Conservation (phyloP, 2,329 filamentous ascomycete species). For the Colletotrichum endophyticum region DNA sequence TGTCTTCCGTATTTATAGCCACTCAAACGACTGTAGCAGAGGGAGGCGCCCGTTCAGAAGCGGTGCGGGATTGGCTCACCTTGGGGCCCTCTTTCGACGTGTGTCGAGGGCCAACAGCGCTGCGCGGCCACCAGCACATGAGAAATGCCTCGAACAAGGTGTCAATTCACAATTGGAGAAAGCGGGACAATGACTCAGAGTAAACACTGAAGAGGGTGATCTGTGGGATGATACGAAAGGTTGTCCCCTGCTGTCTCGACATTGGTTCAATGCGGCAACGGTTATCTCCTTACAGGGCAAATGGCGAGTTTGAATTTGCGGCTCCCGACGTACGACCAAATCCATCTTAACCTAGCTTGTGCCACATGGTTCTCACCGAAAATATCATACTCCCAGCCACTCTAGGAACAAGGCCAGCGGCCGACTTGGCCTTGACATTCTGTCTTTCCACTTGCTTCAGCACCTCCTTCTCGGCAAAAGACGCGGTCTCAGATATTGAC, state of each 20-base stretch:
- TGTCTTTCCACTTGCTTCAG: not conserved
- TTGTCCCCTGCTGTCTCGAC: too few species aligned
- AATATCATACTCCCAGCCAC: not conserved
- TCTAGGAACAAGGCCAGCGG: not conserved
- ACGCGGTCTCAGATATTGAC: not conserved
- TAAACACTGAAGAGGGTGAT: too few species aligned
- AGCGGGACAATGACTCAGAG: too few species aligned
- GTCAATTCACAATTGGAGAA: too few species aligned
- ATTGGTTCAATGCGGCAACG: too few species aligned
- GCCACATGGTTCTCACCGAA: not conserved
- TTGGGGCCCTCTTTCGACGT: not conserved
- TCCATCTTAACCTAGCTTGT: not conserved
- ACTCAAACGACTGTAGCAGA: not conserved
- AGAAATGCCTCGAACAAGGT: not conserved
- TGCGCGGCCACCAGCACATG: not conserved
- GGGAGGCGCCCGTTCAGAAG: not conserved
- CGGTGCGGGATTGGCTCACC: not conserved
- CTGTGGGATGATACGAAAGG: too few species aligned
- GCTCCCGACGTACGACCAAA: not conserved
- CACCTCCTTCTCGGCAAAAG: not conserved
- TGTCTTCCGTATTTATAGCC: conserved; percentile 11
- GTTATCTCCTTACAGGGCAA: too few species aligned
- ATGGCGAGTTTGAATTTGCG: too few species aligned
- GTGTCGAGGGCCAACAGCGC: not conserved
- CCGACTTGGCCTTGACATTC: not conserved